These are phyloP conservation scores for Phyllachora maydis DNA, from an alignment of 2,329 filamentous ascomycete genomes.

Conservation along the genomic window DNA sequence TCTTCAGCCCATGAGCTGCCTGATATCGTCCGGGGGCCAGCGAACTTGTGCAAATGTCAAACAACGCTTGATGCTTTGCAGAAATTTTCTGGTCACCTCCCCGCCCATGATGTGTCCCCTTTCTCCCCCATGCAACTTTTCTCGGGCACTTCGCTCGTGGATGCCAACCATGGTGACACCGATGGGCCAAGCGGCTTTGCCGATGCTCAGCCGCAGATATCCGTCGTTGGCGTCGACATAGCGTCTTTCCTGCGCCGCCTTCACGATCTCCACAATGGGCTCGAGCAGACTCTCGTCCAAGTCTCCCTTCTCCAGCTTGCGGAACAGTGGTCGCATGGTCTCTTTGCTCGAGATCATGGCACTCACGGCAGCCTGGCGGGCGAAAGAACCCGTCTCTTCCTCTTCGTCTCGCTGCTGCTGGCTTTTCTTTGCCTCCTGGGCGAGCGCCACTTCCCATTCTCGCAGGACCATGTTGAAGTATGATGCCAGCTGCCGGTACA, in stretches of 20 bases:
- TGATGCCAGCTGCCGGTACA: constrained; percentile 75
- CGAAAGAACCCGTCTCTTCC: constrained; percentile 40
- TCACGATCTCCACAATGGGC: constrained; percentile 78
- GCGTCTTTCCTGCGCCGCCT: constrained; percentile 69
- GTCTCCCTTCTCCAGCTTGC: constrained; percentile 65
- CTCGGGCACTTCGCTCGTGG: constrained; percentile 84
- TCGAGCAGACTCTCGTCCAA: constrained; percentile 61
- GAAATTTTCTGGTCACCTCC: constrained; percentile 82
- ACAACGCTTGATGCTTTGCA: constrained; percentile 95
- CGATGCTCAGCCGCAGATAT: constrained; percentile 81
- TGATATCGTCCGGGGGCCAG: constrained; percentile 83
- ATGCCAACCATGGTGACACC: constrained; percentile 99
- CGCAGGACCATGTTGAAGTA: constrained; percentile 93
- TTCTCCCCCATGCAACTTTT: constrained; percentile 78
- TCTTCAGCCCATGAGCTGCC: constrained; percentile 79
- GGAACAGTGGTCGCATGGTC: constrained; percentile 78
- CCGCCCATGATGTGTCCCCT: constrained; percentile 95
- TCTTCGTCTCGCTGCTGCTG: constrained; percentile 55
- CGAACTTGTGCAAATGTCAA: constrained; percentile 90
- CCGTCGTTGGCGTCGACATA: constrained; percentile 96
- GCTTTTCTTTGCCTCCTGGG: constrained; percentile 36
- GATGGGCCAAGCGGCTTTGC: constrained; percentile 95
- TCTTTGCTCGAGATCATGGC: constrained; percentile 76
- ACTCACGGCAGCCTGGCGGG: constrained; percentile 62
- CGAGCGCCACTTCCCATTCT: constrained; percentile 69